Percentiles rank a stretch among this genome's conserved stretches.
Conservation (phyloP, 345 rosid species). For the Syzygium grande region DNA sequence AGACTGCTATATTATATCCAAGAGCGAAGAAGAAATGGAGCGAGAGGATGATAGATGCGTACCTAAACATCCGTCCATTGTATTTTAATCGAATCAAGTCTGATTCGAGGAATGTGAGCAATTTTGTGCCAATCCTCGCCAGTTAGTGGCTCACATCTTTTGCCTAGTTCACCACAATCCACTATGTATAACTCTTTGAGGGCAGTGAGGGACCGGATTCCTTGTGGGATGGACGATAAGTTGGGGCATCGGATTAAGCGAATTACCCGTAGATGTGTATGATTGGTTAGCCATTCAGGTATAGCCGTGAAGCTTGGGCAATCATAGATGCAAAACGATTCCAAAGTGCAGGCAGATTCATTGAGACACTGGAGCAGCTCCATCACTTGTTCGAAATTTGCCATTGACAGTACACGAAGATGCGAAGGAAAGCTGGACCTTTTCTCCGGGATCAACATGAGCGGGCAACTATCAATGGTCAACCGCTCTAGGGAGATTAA, state of each 20-base stretch:
- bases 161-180: not conserved
- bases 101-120: not conserved
- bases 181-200: not conserved
- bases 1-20: not conserved
- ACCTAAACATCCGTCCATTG: not conserved
- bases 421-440: not conserved
- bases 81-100: not conserved
- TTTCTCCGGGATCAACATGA: not conserved
- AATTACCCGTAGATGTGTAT: not conserved
- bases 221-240: fast-evolving
- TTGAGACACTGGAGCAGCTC: not conserved
- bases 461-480: fast-evolving
- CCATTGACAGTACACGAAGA: fast-evolving
- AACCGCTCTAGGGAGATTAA: not conserved
- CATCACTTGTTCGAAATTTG: not conserved
- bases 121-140: not conserved
- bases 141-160: not conserved
- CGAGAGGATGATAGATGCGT: not conserved
- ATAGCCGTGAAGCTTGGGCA: not conserved
- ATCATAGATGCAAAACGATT: not conserved
- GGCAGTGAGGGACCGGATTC: not conserved
- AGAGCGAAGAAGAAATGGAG: not conserved
- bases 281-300: not conserved
- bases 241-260: not conserved
- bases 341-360: not conserved